Evolutionary conservation across 2,329 filamentous ascomycete species (phyloP), one percentile per base, ranked within the genome.

Genomic region (Stachybotrys chartarum): DNA sequence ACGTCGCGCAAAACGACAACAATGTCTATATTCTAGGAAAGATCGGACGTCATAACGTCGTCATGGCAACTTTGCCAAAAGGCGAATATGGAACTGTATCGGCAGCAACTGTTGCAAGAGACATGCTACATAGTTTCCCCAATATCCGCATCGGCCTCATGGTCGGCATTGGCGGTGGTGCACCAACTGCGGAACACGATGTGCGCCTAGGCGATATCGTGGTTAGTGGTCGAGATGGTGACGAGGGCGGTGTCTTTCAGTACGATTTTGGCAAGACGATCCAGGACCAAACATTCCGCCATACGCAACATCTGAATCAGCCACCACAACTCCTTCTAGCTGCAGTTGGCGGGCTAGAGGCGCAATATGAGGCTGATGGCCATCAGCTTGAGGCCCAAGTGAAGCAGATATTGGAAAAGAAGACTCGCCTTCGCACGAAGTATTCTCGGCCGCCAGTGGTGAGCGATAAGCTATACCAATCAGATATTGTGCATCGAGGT

Each of bases 161-260:
- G 58, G 70, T 72, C 0, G 70, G 69, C 3, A 66, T 71, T 1
- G 70, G 64, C 1, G 70, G 70, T 14, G 71, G 71, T 8, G 68
- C 62, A 0, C 71, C 71, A 60, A 74, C 56, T 50, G 1, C 1
- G 11, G 56, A 60, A 7, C 57, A 68, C 35, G 70, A 74, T 24
- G 64, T 74, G 1, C 65, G 70, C 7, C 59, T 66, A 7, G 64
- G 64, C 1, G 63, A 65, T 52, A 48, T 65, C 2, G 62, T 63
- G 6, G 60, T 65, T 10, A 63, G 62, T 49, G 45, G 39, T 31
- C 52, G 49, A 3, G 14, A 32, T 11, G 35, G 55, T 8, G 56
- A 56, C 0, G 51, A 54, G 1, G 57, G 63, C 24, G 63, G 61
- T 12, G 62, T 66, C 7, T 55, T 66, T 16, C 62, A 64, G 18